Evolutionary conservation across 2,329 filamentous ascomycete species (phyloP).

Genomic region (Aspergillus caelatus): DNA sequence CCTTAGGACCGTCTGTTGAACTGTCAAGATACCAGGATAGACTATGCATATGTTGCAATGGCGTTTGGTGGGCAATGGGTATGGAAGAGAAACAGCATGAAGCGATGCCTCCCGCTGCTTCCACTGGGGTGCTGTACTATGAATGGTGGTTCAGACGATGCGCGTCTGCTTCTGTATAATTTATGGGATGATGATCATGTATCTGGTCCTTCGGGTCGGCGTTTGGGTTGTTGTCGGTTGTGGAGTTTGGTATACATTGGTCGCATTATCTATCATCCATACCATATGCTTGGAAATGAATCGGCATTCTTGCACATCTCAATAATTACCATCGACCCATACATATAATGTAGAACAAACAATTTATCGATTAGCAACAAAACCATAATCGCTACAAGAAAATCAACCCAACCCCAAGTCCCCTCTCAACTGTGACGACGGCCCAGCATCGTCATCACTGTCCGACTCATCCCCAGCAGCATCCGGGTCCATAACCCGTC

Average conservation of each 20-base stretch:
- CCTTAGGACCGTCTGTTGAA: constrained; percentile 7
- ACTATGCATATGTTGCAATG: constrained; percentile 25
- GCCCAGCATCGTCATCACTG: constrained; percentile 33
- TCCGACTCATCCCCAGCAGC: constrained; percentile 35
- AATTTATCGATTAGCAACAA: background rate
- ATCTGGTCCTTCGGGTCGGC: background rate
- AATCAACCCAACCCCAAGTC: constrained; percentile 31
- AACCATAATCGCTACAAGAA: background rate
- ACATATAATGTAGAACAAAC: background rate
- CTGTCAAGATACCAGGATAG: constrained; percentile 41
- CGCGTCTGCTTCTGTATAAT: background rate
- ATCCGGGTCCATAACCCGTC: constrained; percentile 33
- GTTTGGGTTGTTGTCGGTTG: constrained; percentile 1
- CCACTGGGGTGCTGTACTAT: background rate
- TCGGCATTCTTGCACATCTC: background rate
- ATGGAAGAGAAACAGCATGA: background rate
- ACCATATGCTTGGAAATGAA: background rate
- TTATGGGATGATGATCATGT: constrained; percentile 3
- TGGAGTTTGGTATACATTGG: background rate
- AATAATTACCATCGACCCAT: background rate
- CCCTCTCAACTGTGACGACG: constrained; percentile 35
- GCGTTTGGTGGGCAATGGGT: constrained; percentile 13
- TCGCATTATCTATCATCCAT: background rate
- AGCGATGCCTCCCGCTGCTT: background rate
- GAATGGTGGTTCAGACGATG: constrained; percentile 1